Percentiles rank a stretch among this genome's conserved stretches.
These are phyloP conservation scores for Neurospora tetraspora DNA, from an alignment of 495 filamentous ascomycete genomes.

Conservation along the genomic window DNA sequence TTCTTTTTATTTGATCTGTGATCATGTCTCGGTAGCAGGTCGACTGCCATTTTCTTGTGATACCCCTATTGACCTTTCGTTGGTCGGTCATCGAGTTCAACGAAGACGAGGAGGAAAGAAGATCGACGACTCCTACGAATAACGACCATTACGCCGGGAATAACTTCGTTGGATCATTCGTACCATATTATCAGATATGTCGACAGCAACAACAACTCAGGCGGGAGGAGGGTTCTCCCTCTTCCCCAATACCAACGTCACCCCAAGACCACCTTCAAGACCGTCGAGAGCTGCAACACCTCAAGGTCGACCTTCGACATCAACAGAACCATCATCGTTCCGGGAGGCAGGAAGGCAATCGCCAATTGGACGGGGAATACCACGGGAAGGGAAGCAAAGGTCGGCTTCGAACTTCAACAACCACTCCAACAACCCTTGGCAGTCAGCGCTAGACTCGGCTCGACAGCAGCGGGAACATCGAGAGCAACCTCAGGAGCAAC, in stretches of 20 bases:
- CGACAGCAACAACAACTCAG: constrained; percentile 12
- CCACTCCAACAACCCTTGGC: constrained; percentile 23
- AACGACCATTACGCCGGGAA: background rate
- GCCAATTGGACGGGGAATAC: constrained; percentile 16
- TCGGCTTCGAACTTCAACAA: constrained; percentile 3
- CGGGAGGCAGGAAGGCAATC: constrained; percentile 22
- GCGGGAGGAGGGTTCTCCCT: constrained; percentile 40
- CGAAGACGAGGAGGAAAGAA: background rate
- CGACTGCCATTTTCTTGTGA: background rate
- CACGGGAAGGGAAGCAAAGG: constrained; percentile 26
- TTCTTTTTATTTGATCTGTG: constrained; percentile 6
- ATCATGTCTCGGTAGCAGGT: constrained; percentile 19
- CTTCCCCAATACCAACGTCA: constrained; percentile 34
- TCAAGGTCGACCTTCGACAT: constrained; percentile 23
- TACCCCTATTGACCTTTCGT: background rate
- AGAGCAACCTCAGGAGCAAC: constrained; percentile 4
- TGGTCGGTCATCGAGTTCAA: background rate
- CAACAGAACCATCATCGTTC: constrained; percentile 21
- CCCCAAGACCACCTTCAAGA: constrained; percentile 23
- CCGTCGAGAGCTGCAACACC: constrained; percentile 29
- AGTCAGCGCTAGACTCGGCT: constrained; percentile 19
- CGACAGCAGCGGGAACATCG: constrained; percentile 5
- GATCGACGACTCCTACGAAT: background rate
- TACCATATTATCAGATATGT: background rate
- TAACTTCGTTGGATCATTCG: background rate